Percentiles rank a stretch among this genome's conserved stretches.
phyloP scores from a whole-genome alignment of 108 stramenopile species.

The Fragilariopsis cylindrus region DNA sequence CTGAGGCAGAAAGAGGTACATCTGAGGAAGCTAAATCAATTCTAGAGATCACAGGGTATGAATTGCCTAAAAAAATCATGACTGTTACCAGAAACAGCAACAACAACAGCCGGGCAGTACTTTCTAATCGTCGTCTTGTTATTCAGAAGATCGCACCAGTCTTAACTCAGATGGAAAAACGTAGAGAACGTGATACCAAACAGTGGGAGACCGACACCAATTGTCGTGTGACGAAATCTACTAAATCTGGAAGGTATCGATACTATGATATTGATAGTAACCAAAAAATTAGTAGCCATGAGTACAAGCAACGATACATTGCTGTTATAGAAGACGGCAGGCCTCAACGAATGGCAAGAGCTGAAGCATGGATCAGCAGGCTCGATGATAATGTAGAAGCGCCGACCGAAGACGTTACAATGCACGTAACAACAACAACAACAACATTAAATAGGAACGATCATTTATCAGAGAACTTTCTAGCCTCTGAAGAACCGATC shows the following conservation, averaged over 20 bases:
- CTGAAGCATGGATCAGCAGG: slow-evolving; percentile 27
- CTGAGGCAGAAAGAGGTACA: slow-evolving; percentile 13
- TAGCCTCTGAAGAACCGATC: background rate
- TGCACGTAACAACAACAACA: no score
- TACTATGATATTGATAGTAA: slow-evolving; percentile 34
- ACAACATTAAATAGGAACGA: background rate
- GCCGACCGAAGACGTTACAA: background rate
- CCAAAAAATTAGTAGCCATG: slow-evolving; percentile 26
- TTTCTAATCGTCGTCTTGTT: slow-evolving; percentile 22
- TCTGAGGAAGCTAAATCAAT: slow-evolving; percentile 24
- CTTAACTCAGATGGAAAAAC: slow-evolving; percentile 37
- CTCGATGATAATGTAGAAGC: background rate
- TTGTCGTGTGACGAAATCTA: slow-evolving; percentile 31
- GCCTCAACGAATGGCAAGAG: slow-evolving; percentile 9
- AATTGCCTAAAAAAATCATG: background rate
- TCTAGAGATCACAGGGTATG: slow-evolving; percentile 29
- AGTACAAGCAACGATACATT: slow-evolving; percentile 38
- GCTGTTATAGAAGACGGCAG: slow-evolving; percentile 13
- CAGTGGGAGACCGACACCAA: slow-evolving; percentile 24
- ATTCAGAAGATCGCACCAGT: slow-evolving; percentile 30
- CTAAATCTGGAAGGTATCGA: slow-evolving; percentile 39
- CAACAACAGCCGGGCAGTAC: slow-evolving; percentile 7
- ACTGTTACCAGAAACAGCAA: slow-evolving; percentile 3
- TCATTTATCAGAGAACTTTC: background rate
- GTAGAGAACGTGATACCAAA: slow-evolving; percentile 28